Conservation (phyloP, 441 rosid genomes). For the California macrophylla region DNA sequence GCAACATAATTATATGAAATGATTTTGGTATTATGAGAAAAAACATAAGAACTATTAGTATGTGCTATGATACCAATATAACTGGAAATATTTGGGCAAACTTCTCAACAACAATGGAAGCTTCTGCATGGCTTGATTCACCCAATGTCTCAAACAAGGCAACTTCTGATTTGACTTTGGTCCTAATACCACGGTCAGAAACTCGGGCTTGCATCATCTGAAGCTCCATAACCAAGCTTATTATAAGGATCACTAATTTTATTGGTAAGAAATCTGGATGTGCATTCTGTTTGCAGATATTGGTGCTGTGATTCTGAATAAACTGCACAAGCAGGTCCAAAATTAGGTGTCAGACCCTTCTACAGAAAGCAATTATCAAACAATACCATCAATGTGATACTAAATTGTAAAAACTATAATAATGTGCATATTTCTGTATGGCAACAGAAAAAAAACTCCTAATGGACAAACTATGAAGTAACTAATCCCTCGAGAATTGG, state of each 20-base stretch:
- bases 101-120: conserved; percentile 32
- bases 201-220: conserved; percentile 43
- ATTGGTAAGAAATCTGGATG: conserved; percentile 34
- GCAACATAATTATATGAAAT: not conserved
- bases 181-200: conserved; percentile 26
- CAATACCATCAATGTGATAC: not conserved
- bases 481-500: not conserved
- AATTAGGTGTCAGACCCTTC: conserved; percentile 6
- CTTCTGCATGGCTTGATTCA: conserved; percentile 27
- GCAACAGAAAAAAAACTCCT: not conserved
- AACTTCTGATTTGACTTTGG: conserved; percentile 24
- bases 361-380: not conserved
- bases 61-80: conserved; percentile 43
- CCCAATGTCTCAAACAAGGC: conserved; percentile 27
- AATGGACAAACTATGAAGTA: not conserved
- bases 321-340: conserved; percentile 40
- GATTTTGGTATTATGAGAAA: conserved; percentile 1
- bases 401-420: not conserved
- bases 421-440: not conserved
- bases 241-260: conserved; percentile 50
- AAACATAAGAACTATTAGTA: conserved; percentile 1
- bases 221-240: conserved; percentile 60
- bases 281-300: conserved; percentile 38
- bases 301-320: conserved; percentile 34
- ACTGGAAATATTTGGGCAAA: conserved; percentile 34